These are phyloP conservation scores for Paramecium octaurelia DNA, from an alignment of 73 alveolate genomes.

Conservation along the genomic window DNA sequence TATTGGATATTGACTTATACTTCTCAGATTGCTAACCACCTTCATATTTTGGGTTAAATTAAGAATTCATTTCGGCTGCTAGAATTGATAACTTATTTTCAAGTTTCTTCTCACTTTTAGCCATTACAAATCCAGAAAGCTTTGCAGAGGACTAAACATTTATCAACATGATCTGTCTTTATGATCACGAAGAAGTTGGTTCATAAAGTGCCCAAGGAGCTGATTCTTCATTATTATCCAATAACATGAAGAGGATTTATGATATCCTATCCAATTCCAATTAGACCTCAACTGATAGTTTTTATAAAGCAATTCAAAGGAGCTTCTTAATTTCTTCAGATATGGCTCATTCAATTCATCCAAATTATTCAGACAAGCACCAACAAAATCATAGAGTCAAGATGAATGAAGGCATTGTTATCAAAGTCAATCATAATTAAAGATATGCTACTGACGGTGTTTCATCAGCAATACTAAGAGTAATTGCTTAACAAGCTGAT, in stretches of 20 bases:
- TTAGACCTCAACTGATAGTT: constrained; percentile 66
- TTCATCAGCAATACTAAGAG: constrained; percentile 84
- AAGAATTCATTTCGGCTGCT: constrained; percentile 95
- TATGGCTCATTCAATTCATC: constrained; percentile 98
- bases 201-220: constrained; percentile 95
- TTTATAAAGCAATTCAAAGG: constrained; percentile 72
- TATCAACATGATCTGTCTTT: constrained; percentile 83
- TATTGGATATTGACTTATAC: constrained; percentile 90
- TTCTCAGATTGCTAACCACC: constrained; percentile 92
- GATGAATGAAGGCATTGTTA: constrained; percentile 93
- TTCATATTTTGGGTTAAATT: constrained; percentile 85
- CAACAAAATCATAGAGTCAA: constrained; percentile 87
- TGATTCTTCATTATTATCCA: constrained; percentile 83
- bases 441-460: constrained; percentile 96
- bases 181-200: constrained; percentile 98
- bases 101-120: constrained; percentile 85
- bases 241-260: constrained; percentile 81
- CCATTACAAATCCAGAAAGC: constrained; percentile 81
- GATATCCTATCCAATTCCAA: constrained; percentile 67
- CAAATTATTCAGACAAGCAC: constrained; percentile 95
- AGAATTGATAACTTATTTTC: constrained; percentile 93
- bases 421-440: constrained; percentile 91
- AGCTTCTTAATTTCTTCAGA: constrained; percentile 91
- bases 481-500: constrained; percentile 76
- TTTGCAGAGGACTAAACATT: constrained; percentile 69